Percentiles rank a stretch among this genome's conserved stretches.
Evolutionary conservation across 345 rosid species (phyloP).

Genomic region (Kandelia obovata): DNA sequence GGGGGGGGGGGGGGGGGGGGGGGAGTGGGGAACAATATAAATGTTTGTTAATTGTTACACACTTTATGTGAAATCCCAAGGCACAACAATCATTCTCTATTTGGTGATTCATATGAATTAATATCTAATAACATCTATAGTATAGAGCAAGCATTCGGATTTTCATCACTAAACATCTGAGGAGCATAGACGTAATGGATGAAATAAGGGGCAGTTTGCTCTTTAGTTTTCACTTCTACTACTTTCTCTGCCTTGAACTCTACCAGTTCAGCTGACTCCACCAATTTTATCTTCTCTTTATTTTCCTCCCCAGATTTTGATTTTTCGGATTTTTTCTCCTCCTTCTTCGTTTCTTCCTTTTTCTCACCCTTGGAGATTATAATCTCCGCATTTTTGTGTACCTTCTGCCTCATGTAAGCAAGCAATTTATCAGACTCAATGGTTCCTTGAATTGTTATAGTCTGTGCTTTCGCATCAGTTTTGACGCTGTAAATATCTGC

Average conservation of each 20-base stretch:
- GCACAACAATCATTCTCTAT: too few species aligned
- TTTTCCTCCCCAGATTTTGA: conserved; percentile 8
- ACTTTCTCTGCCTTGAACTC: conserved; percentile 40
- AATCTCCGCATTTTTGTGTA: conserved; percentile 69
- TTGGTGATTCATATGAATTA: too few species aligned
- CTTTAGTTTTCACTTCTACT: conserved; percentile 46
- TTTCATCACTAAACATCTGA: conserved; percentile 82
- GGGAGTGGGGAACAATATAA: too few species aligned
- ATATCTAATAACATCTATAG: conserved; percentile 21
- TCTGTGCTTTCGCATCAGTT: conserved; percentile 63
- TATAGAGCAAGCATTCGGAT: conserved; percentile 73
- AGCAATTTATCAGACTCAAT: conserved; percentile 54
- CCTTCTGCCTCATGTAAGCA: conserved; percentile 45
- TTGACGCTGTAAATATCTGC: conserved; percentile 63
- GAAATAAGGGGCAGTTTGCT: conserved; percentile 54
- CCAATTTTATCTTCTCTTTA: conserved; percentile 4
- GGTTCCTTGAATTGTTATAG: conserved; percentile 60
- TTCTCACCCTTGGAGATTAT: conserved; percentile 36
- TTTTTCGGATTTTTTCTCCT: conserved; percentile 29
- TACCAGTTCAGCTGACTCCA: conserved; percentile 9
- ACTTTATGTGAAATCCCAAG: too few species aligned
- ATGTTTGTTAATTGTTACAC: too few species aligned
- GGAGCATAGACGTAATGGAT: conserved; percentile 79
- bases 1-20: too few species aligned
- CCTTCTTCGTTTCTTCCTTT: conserved; percentile 11